Evolutionary conservation across 1,284 basidiomycete genomes (phyloP).

Genomic region (Phellopilus nigrolimitatus): DNA sequence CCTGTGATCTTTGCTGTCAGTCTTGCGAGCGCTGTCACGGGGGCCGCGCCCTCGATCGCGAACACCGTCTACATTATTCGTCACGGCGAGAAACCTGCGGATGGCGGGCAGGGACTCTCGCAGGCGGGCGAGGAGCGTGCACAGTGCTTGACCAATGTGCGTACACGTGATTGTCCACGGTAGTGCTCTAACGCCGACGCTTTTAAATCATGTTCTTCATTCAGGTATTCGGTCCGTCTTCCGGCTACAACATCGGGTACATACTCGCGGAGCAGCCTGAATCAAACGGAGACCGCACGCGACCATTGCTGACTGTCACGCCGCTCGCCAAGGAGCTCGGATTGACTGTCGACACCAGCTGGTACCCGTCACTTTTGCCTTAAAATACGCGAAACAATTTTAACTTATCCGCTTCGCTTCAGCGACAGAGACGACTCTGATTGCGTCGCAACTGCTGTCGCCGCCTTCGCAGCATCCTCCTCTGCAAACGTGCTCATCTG

Average conservation of each 20-base stretch:
- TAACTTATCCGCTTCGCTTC: not conserved
- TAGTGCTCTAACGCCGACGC: not conserved
- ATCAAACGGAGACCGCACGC: constrained; percentile 23
- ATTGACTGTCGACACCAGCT: constrained; percentile 28
- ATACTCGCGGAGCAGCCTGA: constrained; percentile 28
- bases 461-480: constrained; percentile 22
- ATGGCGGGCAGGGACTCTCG: constrained; percentile 24
- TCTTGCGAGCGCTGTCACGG: too few relatives aligned
- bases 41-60: not conserved
- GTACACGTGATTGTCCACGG: not conserved
- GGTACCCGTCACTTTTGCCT: constrained; percentile 12
- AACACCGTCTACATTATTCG: constrained; percentile 26
- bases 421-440: constrained; percentile 28
- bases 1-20: not conserved
- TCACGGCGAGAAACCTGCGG: constrained; percentile 29
- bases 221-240: constrained; percentile 24
- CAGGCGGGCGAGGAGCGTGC: constrained; percentile 24
- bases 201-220: not conserved
- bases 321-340: constrained; percentile 28
- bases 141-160: constrained; percentile 24
- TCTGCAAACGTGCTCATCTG: constrained; percentile 24
- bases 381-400: not conserved
- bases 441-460: constrained; percentile 26
- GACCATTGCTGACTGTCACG: constrained; percentile 30
- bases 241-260: constrained; percentile 27